phyloP scores from a whole-genome alignment of 257 asterid species.

The Catharanthus roseus region DNA sequence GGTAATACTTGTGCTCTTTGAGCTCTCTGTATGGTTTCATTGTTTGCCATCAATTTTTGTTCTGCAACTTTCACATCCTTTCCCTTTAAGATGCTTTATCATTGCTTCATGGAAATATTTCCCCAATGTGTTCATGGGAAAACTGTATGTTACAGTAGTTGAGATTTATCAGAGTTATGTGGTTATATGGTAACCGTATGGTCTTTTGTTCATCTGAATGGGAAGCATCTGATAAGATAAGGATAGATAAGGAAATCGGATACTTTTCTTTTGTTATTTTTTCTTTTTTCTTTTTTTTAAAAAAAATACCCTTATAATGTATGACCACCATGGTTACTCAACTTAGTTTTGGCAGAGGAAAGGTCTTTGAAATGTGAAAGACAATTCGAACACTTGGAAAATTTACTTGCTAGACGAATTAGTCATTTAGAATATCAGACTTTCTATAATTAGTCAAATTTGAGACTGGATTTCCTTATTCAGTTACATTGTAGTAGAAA shows the following conservation, averaged over 20 bases:
- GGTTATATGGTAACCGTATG: background rate
- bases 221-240: background rate
- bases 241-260: too few species aligned
- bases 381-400: too few species aligned
- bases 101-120: background rate
- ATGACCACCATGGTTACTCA: too few species aligned
- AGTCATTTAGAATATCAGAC: background rate
- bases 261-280: too few species aligned
- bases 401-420: background rate
- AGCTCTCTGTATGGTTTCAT: background rate
- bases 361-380: too few species aligned
- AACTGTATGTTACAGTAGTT: background rate
- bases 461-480: background rate
- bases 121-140: background rate
- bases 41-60: background rate
- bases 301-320: background rate
- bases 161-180: background rate
- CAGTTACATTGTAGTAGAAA: background rate
- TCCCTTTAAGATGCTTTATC: background rate
- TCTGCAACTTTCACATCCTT: background rate
- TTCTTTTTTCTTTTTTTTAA: too few species aligned
- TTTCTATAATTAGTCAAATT: background rate
- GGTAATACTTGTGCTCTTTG: constrained; percentile 28
- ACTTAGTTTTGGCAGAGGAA: too few species aligned
- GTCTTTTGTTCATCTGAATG: background rate